Base-by-base conservation (phyloP, 2,329 filamentous ascomycete species). In the Beauveria australis region DNA sequence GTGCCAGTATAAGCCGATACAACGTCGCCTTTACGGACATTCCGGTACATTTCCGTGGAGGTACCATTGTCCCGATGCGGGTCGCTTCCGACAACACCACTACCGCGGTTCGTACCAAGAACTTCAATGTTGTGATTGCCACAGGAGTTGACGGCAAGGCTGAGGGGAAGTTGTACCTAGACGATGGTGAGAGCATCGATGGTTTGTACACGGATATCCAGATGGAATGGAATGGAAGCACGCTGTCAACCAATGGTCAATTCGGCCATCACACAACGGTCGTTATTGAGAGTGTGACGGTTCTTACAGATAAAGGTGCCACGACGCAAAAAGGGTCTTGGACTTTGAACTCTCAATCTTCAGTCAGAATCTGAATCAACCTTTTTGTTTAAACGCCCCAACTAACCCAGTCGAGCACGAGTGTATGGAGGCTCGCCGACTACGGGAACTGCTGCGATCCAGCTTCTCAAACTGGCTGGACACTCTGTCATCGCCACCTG, bases 111-210 rank as follows among this genome's bases (percentile, higher is more conserved):
- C 78, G 86, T 26, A 79, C 82, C 64, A 76, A 88, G 65, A 77
- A 85, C 63, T 92, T 92, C 71, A 79, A 86, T 68, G 74, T 93
- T 61, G 68, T 92, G 37, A 79, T 93, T 48, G 86, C 88, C 0
- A 79, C 88, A 0, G 84, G 51, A 14, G 7, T 8, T n/a, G 49
- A 37, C 19, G 30, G 44, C 5, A 33, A 33, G 5, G 30, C 30
- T 12, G 30, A 33, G 12, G 30, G 30, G 12, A 33, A 33, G 12
- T 33, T 33, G 30, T 33, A 33, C 5, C 12, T 33, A 33, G 30
- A 47, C 14, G 30, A 33, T 14, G 30, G 30, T 33, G 30, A 33
- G 12, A 33, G 30, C 30, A 33, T 33, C 2, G 30, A 33, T 33
- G 30, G 30, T 12, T 33, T 33, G 30, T 33, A 33, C 30, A 33